Evolutionary conservation across 305 asterid species (phyloP), one percentile per base, ranked within the genome.

Genomic region (Striga hermonthica): DNA sequence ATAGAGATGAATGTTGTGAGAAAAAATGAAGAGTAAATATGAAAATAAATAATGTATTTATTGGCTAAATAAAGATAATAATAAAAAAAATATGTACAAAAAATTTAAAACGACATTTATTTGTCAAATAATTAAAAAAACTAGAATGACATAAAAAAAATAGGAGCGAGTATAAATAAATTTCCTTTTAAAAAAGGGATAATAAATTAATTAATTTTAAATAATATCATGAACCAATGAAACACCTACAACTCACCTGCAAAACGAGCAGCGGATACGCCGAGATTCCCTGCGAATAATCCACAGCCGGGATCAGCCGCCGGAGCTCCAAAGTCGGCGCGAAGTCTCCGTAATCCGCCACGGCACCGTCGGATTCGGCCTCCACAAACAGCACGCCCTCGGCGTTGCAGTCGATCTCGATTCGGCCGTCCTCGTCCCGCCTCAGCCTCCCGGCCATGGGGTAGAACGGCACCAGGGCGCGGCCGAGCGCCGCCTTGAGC

Each of bases 391-490:
- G 83, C 74, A 89, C 96, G 0, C 96, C 96, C 72, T 83, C 83
- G 11, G 84, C 95, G 70, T 84, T 79, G 67, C 96, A 89, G 60
- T 89, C 81, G 62, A 89, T 86, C 80, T 86, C 89, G 35, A 89
- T 73, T 6, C 96, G 81, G 0, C 95, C 95, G 49, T 86, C 93
- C 28, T 86, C 91, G 13, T 89, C 95, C 59, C 93, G 70, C 75
- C 76, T 83, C 63, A 89, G 49, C 59, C 97, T 68, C 35, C 97
- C 97, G 9, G 80, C 95, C 90, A 87, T 85, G 11, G 97, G 97
- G 55, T 89, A 89, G 70, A 89, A 89, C 53, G 86, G 83, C 48
- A 89, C 93, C 65, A 89, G 67, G 4, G 91, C 89, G 54, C 81
- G 77, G 68, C 88, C 74, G 48, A 89, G 74, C 22, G 89, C 97